Evolutionary conservation across 2,329 filamentous ascomycete species (phyloP).

Genomic region (Sporothrix brasiliensis): DNA sequence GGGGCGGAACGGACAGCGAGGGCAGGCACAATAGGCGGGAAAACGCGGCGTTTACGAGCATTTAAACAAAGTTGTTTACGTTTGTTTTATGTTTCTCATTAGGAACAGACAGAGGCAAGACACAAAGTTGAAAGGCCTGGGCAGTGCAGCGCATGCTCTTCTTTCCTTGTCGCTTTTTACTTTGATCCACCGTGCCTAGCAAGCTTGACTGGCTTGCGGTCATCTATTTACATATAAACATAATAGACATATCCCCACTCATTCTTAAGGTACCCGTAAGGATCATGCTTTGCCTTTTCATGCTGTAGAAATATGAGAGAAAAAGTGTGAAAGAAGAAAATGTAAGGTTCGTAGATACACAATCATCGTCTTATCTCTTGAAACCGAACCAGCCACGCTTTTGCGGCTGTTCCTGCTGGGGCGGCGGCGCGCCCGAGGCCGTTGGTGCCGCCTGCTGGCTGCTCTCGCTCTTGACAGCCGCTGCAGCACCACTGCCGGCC

Average conservation of each 20-base stretch:
- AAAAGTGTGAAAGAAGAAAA: not conserved
- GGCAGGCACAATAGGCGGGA: no score
- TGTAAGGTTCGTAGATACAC: not conserved
- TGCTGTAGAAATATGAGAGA: no score
- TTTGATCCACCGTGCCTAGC: no score
- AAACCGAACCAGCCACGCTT: constrained; percentile 82
- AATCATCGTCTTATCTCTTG: constrained; percentile 48
- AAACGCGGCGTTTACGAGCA: not conserved
- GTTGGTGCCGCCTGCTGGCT: constrained; percentile 39
- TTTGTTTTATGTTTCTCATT: constrained; percentile 15
- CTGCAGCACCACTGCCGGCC: constrained; percentile 38
- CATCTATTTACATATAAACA: constrained; percentile 21
- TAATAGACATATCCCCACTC: constrained; percentile 35
- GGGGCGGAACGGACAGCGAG: no score
- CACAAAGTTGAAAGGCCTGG: no score
- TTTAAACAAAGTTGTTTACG: not conserved
- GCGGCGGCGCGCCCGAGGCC: constrained; percentile 44
- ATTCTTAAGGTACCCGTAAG: not conserved
- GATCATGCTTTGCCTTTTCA: no score
- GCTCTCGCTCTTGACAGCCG: constrained; percentile 36
- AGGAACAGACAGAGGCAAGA: no score
- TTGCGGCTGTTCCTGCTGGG: constrained; percentile 46
- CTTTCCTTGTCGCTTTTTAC: no score
- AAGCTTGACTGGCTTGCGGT: not conserved
- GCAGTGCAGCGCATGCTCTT: no score